Evolutionary conservation across 176 grass and related monocot genomes (phyloP).

Genomic region (Carex parvula): DNA sequence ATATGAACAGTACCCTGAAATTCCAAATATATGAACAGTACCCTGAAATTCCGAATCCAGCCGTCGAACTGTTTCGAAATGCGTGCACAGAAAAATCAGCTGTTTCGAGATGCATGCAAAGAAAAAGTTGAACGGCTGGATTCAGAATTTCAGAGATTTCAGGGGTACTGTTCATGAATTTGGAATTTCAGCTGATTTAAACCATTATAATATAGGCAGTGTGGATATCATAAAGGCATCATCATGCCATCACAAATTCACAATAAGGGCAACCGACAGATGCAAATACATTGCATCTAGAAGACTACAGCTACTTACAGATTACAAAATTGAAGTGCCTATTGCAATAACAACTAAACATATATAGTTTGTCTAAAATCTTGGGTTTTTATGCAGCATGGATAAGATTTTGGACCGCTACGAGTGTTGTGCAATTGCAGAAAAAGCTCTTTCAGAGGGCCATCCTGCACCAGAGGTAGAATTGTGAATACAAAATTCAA

Average conservation of each 20-base stretch:
- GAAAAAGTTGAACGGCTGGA: too few relatives aligned
- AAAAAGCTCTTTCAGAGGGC: constrained; percentile 17
- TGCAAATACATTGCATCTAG: not conserved
- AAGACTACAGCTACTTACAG: not conserved
- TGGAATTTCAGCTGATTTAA: too few relatives aligned
- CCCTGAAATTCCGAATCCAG: too few relatives aligned
- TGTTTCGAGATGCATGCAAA: too few relatives aligned
- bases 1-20: too few relatives aligned
- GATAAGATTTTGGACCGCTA: constrained; percentile 35
- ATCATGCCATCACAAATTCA: not conserved
- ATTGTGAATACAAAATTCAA: not conserved
- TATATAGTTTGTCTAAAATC: not conserved
- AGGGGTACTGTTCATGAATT: too few relatives aligned
- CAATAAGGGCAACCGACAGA: not conserved
- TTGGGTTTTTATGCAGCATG: constrained; percentile 17
- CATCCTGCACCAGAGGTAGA: constrained; percentile 27
- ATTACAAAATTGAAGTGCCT: constrained; percentile 15
- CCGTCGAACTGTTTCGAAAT: too few relatives aligned
- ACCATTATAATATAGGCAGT: not conserved
- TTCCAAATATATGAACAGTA: too few relatives aligned
- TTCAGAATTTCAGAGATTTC: too few relatives aligned
- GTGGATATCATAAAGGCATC: not conserved
- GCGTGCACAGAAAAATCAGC: too few relatives aligned
- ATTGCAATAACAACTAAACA: not conserved
- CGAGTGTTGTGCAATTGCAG: constrained; percentile 16